Base-by-base conservation (phyloP, 495 filamentous ascomycete species). In the Thermochaetoides thermophila region DNA sequence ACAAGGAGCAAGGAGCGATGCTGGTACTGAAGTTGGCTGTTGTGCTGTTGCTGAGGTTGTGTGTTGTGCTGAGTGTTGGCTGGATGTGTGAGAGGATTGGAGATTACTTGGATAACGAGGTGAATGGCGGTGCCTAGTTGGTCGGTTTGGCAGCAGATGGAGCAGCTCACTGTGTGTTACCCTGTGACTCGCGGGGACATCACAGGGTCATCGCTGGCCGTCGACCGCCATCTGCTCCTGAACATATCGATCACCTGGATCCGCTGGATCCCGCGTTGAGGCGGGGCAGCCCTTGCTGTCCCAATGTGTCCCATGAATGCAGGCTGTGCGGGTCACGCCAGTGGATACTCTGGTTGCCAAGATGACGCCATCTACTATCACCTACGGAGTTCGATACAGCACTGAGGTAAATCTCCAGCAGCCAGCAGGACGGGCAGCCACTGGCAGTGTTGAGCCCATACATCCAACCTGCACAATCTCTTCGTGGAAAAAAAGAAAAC, bases 141-240 rank as follows among this genome's bases (percentile, higher is more conserved):
- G n/a, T n/a, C n/a, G n/a, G n/a, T n/a, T n/a, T n/a, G n/a, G n/a
- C 21, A 6, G 6, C 21, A 11, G 21, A 6, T 24, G 21, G 6
- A 6, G 21, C 21, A 6, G 21, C 11, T 11, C 21, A 11, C 21
- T 24, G 21, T 11, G 6, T 11, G 21, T 14, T 23, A 20, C 23
- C 17, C 12, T 9, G 7, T 33, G 21, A 11, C 21, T 34, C 31
- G 26, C 18, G 8, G 20, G 28, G 35, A 29, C 18, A 17, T 14
- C 9, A 25, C 16, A 12, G 18, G 5, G 18, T 6, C 14, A 2
- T 13, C 10, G 0, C 5, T 16, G 3, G 16, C 26, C 27, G 20
- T 32, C 39, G 41, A 44, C 41, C 39, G 21, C 6, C 11, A 6
- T 11, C 21, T 17, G 33, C 27, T 10, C 14, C 35, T 27, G 27